Base-by-base conservation (phyloP, 2,329 filamentous ascomycete genomes). In the Talaromyces verruculosus region DNA sequence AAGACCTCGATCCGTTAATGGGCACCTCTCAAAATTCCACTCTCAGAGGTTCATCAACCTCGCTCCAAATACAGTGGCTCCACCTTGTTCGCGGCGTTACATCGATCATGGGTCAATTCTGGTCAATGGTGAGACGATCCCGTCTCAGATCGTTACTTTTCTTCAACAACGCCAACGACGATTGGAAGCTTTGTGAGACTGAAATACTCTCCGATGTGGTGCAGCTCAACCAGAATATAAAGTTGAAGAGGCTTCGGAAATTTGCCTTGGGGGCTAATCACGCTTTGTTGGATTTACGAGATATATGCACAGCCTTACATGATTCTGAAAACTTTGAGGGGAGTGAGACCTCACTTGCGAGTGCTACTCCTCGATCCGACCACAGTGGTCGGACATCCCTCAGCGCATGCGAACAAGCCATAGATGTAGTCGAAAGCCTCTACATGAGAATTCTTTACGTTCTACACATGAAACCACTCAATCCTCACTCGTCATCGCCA, bases 91-190 rank as follows among this genome's bases (percentile, higher is more conserved):
- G 49, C 10, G 49, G 49, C 28, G 17, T 33, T 11, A 55, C 49
- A 19, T 55, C 17, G 8, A 19, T 51, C 30, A 2, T 39, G 2
- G 7, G 13, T 19, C 28, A 62, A 62, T 49, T 47, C 33, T 62
- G 60, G 60, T n/a, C 60, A 10, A 49, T 28, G 22, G 5, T 51
- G 30, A 62, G 60, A 39, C 35, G 17, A 25, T 35, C 43, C 17
- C 60, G 41, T 17, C 43, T 62, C 13, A 33, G 60, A 25, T 13
- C 41, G n/a, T 43, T 62, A 6, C 45, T 62, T 37, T 49, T 47
- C 30, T 39, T 51, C 60, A 62, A 47, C 43, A 33, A 62, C 28
- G 60, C 17, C 25, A 62, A 62, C 30, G 41, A 62, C 17, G 60
- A 62, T 49, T 62, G 60, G 60, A 47, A 62, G 43, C 39, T 62